Evolutionary conservation across 2,329 filamentous ascomycete genomes (phyloP).

Genomic region (Cordyceps fumosorosea): DNA sequence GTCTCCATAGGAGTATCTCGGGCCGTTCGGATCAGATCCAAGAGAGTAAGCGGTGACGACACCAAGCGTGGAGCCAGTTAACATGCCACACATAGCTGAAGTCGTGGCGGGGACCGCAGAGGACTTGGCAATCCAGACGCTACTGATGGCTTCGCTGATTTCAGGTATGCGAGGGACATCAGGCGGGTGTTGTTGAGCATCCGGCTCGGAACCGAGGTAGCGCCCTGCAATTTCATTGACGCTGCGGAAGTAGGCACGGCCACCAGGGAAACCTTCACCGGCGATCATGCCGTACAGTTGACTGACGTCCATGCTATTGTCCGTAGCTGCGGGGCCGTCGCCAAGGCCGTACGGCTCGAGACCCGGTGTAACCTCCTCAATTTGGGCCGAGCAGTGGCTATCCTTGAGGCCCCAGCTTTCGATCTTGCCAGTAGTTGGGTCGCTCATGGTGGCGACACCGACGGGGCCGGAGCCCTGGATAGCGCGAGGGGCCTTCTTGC

Average conservation of each 20-base stretch:
- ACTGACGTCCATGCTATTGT: slow-evolving; percentile 88
- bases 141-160: slow-evolving; percentile 63
- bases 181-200: slow-evolving; percentile 53
- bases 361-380: slow-evolving; percentile 69
- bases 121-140: slow-evolving; percentile 88
- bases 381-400: slow-evolving; percentile 66
- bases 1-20: slow-evolving; percentile 64
- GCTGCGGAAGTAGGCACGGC: slow-evolving; percentile 70
- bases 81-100: slow-evolving; percentile 70
- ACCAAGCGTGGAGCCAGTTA: slow-evolving; percentile 78
- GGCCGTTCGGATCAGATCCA: slow-evolving; percentile 50
- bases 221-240: slow-evolving; percentile 68
- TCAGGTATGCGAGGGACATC: slow-evolving; percentile 73
- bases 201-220: slow-evolving; percentile 59
- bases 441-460: slow-evolving; percentile 72
- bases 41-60: slow-evolving; percentile 78
- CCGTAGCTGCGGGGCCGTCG: slow-evolving; percentile 67
- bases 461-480: slow-evolving; percentile 78
- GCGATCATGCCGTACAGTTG: slow-evolving; percentile 76
- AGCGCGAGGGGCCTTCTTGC: slow-evolving; percentile 69
- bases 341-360: slow-evolving; percentile 72
- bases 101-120: slow-evolving; percentile 63
- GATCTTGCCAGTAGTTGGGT: slow-evolving; percentile 68
- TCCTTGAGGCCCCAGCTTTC: slow-evolving; percentile 79
- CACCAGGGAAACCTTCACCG: slow-evolving; percentile 81